These are phyloP conservation scores for Durotheca rogersii DNA, from an alignment of 495 filamentous ascomycete species.

Conservation along the genomic window DNA sequence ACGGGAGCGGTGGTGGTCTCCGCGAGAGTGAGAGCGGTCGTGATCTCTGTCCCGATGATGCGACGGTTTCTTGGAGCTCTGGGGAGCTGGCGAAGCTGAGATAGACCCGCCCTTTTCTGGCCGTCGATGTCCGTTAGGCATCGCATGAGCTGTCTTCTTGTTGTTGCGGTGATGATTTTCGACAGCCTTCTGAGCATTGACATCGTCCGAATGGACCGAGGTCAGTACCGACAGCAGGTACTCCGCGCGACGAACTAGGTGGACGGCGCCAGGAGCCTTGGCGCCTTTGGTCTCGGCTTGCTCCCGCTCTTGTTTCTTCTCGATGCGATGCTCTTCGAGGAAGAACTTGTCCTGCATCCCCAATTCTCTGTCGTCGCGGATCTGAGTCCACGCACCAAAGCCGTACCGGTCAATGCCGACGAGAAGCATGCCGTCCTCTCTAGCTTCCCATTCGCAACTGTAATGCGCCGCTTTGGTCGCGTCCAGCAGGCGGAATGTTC, in stretches of 20 bases:
- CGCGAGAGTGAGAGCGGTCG: conserved; percentile 38
- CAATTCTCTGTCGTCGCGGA: conserved; percentile 88
- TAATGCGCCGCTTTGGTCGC: conserved; percentile 86
- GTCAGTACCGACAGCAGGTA: conserved; percentile 90
- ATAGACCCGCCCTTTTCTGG: conserved; percentile 53
- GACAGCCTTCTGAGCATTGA: conserved; percentile 76
- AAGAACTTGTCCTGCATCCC: conserved; percentile 91
- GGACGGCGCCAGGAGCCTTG: conserved; percentile 92
- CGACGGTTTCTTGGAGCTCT: conserved; percentile 42
- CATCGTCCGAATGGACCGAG: conserved; percentile 67
- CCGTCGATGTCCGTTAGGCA: conserved; percentile 52
- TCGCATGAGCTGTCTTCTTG: conserved; percentile 52
- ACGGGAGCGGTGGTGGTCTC: conserved; percentile 51
- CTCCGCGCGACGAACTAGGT: conserved; percentile 91
- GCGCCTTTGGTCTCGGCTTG: conserved; percentile 74
- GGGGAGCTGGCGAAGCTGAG: conserved; percentile 60
- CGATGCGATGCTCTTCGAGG: conserved; percentile 95
- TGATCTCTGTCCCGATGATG: conserved; percentile 45
- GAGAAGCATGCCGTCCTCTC: conserved; percentile 96
- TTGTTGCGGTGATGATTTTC: conserved; percentile 89
- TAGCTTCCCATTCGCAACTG: conserved; percentile 82
- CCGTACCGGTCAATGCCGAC: conserved; percentile 90
- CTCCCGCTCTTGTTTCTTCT: conserved; percentile 87
- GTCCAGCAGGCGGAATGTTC: conserved; percentile 82
- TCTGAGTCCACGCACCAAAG: conserved; percentile 89